A percentile compares a stretch with the other conserved stretches of the same genome.
phyloP scores from a whole-genome alignment of 495 filamentous ascomycete genomes.

The Neurospora cerealis region DNA sequence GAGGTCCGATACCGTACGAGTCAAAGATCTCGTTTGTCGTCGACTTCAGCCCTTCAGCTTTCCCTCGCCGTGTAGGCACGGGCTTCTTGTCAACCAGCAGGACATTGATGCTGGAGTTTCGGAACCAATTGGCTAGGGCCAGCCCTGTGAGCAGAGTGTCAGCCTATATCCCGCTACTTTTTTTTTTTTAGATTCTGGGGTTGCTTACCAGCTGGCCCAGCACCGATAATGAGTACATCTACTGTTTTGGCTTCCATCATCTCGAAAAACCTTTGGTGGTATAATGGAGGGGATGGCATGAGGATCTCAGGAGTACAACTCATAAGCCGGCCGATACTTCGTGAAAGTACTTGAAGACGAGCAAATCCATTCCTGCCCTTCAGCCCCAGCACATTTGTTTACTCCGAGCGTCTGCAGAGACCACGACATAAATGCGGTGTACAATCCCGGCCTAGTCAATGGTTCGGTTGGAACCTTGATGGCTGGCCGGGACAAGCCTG shows the following conservation, averaged over 20 bases:
- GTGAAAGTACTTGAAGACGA: not conserved
- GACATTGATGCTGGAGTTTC: constrained; percentile 5
- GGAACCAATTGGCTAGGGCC: constrained; percentile 12
- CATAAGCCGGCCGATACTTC: not conserved
- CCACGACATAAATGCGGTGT: not conserved
- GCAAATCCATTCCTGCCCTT: not conserved
- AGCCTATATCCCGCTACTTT: not conserved
- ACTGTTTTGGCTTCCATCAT: constrained; percentile 11
- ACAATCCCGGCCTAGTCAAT: not conserved
- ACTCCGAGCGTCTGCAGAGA: not conserved
- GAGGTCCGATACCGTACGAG: constrained; percentile 8
- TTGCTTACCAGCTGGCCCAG: constrained; percentile 57
- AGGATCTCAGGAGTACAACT: not conserved
- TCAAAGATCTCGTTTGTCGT: constrained; percentile 13
- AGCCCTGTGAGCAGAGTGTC: not conserved
- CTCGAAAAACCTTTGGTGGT: not conserved
- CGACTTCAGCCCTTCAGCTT: constrained; percentile 13
- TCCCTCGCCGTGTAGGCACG: constrained; percentile 4
- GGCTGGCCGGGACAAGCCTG: not conserved
- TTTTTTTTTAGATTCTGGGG: not conserved
- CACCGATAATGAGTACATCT: constrained; percentile 52
- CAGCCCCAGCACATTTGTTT: not conserved
- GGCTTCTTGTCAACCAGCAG: constrained; percentile 10
- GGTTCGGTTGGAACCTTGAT: not conserved
- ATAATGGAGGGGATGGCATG: not conserved